These are phyloP conservation scores for Quercus engelmannii DNA, from an alignment of 306 rosid genomes.

Conservation along the genomic window DNA sequence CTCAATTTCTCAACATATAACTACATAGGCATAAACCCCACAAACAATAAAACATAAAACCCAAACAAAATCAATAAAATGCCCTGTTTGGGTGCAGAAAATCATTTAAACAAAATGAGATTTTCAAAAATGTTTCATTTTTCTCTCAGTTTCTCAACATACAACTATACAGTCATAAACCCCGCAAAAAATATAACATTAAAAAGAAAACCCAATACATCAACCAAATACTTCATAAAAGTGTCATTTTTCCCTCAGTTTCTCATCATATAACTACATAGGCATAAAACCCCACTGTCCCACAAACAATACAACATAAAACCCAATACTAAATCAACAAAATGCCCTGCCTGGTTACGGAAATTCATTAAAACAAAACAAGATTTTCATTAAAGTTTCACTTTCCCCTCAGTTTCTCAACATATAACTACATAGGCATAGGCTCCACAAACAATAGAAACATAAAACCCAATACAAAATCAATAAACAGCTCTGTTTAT, in stretches of 20 bases:
- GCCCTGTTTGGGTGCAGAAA: background rate
- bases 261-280: background rate
- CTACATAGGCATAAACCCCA: background rate
- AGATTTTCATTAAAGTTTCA: background rate
- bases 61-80: background rate
- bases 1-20: conserved; percentile 5
- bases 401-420: conserved; percentile 5
- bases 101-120: background rate
- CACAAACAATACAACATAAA: background rate
- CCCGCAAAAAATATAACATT: background rate
- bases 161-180: background rate
- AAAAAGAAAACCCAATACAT: conserved; percentile 1
- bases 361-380: background rate
- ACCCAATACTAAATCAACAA: background rate
- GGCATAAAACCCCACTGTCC: background rate
- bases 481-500: background rate
- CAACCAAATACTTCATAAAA: background rate
- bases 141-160: conserved; percentile 4
- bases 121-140: background rate
- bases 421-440: background rate
- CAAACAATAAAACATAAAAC: background rate
- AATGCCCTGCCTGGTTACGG: background rate
- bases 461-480: background rate
- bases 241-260: background rate
- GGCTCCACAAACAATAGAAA: background rate